Evolutionary conservation across 805 yeast species (phyloP).

Genomic region (Wickerhamiella sorbophila): DNA sequence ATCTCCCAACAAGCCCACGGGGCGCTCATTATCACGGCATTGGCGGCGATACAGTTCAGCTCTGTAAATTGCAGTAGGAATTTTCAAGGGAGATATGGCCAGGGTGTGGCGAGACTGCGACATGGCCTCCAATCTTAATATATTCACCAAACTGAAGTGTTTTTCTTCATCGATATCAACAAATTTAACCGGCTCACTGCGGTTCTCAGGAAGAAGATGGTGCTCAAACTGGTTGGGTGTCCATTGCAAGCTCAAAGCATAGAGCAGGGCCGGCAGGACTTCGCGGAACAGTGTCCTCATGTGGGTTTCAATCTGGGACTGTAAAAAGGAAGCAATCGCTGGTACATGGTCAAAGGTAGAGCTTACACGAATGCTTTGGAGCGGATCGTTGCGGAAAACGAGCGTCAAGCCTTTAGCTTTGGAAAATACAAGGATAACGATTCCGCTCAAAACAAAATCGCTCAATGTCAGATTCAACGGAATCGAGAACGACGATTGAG

Average conservation of each 20-base stretch:
- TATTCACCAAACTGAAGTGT: constrained; percentile 49
- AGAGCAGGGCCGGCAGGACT: constrained; percentile 66
- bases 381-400: constrained; percentile 79
- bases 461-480: constrained; percentile 67
- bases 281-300: constrained; percentile 71
- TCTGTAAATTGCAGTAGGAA: constrained; percentile 45
- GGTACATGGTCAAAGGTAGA: constrained; percentile 80
- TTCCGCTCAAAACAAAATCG: constrained; percentile 59
- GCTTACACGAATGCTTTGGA: constrained; percentile 66
- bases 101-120: constrained; percentile 68
- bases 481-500: constrained; percentile 54
- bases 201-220: constrained; percentile 2
- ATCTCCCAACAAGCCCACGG: constrained; percentile 5
- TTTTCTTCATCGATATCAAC: constrained; percentile 42
- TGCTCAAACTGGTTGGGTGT: constrained; percentile 26
- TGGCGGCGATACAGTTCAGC: constrained; percentile 29
- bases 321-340: constrained; percentile 70
- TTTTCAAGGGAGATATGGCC: constrained; percentile 47
- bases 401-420: constrained; percentile 72
- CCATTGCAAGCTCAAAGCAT: constrained; percentile 58
- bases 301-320: constrained; percentile 68
- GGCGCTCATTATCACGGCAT: constrained; percentile 20
- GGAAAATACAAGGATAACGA: constrained; percentile 71
- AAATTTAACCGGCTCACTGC: constrained; percentile 28
- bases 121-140: constrained; percentile 52